phyloP scores from a whole-genome alignment of 345 rosid genomes.

The Luvunga scandens region DNA sequence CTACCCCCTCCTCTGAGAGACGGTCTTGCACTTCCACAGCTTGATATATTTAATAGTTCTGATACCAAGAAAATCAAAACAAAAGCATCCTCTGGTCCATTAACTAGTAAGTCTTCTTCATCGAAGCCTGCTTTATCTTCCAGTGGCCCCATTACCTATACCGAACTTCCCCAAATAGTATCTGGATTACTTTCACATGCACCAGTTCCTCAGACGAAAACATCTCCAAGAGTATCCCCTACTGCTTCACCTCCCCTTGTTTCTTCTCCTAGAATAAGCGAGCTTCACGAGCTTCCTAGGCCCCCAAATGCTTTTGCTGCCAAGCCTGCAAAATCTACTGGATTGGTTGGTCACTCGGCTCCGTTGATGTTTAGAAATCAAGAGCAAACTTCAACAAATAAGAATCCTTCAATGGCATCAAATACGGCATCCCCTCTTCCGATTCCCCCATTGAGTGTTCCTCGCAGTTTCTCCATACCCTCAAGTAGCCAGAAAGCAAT shows the following conservation, averaged over 20 bases:
- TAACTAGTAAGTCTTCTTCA: constrained; percentile 47
- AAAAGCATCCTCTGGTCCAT: constrained; percentile 77
- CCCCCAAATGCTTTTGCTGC: constrained; percentile 58
- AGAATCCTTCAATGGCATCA: constrained; percentile 31
- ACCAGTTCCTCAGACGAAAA: constrained; percentile 43
- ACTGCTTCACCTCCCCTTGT: constrained; percentile 78
- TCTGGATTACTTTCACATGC: constrained; percentile 45
- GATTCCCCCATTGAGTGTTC: constrained; percentile 57
- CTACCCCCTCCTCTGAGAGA: constrained; percentile 65
- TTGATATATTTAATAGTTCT: constrained; percentile 24
- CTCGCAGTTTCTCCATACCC: constrained; percentile 86
- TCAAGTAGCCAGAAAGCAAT: constrained; percentile 72
- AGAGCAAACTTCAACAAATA: constrained; percentile 42
- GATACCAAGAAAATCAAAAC: constrained; percentile 50
- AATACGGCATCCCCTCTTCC: constrained; percentile 79
- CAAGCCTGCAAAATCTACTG: constrained; percentile 54
- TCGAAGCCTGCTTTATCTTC: constrained; percentile 48
- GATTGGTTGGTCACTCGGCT: constrained; percentile 74
- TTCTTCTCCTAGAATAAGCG: constrained; percentile 75
- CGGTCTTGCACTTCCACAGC: constrained; percentile 33
- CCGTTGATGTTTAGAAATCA: constrained; percentile 66
- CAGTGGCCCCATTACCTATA: constrained; percentile 40
- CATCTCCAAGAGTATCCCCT: constrained; percentile 77
- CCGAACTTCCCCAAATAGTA: constrained; percentile 42
- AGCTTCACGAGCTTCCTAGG: constrained; percentile 95